Percentiles rank a stretch among this genome's conserved stretches.
These are phyloP conservation scores for Trichocladium uniseriatum DNA, from an alignment of 495 filamentous ascomycete genomes.

Conservation along the genomic window DNA sequence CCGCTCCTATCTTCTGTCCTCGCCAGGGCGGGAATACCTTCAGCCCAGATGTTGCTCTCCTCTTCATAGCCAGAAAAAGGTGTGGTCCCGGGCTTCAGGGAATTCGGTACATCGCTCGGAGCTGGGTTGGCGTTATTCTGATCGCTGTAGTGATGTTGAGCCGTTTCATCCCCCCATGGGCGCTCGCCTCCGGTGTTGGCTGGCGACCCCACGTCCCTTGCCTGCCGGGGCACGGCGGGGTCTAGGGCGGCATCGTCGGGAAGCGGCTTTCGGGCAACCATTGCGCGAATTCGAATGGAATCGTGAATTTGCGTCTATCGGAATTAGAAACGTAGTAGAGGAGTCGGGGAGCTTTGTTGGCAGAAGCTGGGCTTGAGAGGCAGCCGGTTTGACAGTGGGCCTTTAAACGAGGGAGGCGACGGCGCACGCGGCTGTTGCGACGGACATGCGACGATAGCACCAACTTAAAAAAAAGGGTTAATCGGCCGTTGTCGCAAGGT, in stretches of 20 bases:
- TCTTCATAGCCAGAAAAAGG: constrained; percentile 13
- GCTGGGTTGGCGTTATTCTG: neutral
- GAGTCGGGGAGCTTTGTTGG: neutral
- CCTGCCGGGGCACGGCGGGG: constrained; percentile 18
- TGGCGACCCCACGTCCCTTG: constrained; percentile 27
- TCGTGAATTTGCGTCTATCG: neutral
- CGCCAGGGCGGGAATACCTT: neutral
- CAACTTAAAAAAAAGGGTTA: no score
- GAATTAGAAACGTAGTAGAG: neutral
- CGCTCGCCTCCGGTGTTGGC: constrained; percentile 27
- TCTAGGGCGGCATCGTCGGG: constrained; percentile 24
- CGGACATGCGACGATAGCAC: no score
- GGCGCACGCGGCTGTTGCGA: no score
- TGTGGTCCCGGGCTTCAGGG: constrained; percentile 22
- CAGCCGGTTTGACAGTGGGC: no score
- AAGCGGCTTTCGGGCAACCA: constrained; percentile 32
- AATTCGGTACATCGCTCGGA: constrained; percentile 15
- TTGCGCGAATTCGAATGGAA: neutral
- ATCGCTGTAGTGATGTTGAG: neutral
- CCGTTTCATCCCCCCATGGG: constrained; percentile 27
- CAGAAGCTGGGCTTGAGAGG: neutral
- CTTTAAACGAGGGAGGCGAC: no score
- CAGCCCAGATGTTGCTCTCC: constrained; percentile 20
- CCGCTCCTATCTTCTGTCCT: constrained; percentile 8
- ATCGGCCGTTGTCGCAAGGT: no score